Conservation (phyloP, 192 early-diverging fungal species). For the Chytriomyces hyalinus region DNA sequence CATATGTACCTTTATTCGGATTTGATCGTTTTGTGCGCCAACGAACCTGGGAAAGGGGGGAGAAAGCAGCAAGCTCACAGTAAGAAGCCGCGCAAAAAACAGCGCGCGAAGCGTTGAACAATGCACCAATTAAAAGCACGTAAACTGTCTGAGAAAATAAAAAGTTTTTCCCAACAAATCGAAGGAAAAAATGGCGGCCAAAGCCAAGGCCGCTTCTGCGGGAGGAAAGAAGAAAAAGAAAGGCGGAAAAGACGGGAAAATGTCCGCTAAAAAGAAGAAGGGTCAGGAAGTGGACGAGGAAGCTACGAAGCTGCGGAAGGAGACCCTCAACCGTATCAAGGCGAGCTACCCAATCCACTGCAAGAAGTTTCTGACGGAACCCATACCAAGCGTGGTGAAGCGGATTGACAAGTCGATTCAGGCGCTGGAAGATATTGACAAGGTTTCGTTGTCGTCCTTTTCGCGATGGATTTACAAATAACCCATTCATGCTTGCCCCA, state of each 20-base stretch:
- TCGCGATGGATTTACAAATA: slow-evolving; percentile 2
- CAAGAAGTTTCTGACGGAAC: slow-evolving; percentile 51
- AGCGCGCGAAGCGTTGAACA: no score
- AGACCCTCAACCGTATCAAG: slow-evolving; percentile 22
- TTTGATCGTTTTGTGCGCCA: no score
- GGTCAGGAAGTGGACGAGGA: slow-evolving; percentile 28
- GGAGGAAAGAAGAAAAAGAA: slow-evolving; percentile 33
- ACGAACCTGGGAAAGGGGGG: no score
- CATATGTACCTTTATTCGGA: no score
- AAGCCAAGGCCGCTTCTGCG: background rate
- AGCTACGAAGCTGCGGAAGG: background rate
- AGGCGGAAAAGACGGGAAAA: slow-evolving; percentile 19
- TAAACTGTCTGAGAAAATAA: no score
- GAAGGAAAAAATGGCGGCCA: slow-evolving; percentile 4
- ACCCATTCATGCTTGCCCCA: background rate
- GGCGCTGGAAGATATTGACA: slow-evolving; percentile 45
- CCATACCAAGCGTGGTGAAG: slow-evolving; percentile 38
- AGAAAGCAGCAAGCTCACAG: no score
- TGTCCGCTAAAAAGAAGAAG: slow-evolving; percentile 29
- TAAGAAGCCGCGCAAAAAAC: no score
- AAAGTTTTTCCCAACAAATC: background rate
- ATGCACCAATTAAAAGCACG: no score
- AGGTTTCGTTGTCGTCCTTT: slow-evolving; percentile 31
- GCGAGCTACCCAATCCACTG: slow-evolving; percentile 38
- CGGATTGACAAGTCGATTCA: slow-evolving; percentile 41